phyloP scores from a whole-genome alignment of 495 filamentous ascomycete genomes.

The Venustampulla echinocandica region DNA sequence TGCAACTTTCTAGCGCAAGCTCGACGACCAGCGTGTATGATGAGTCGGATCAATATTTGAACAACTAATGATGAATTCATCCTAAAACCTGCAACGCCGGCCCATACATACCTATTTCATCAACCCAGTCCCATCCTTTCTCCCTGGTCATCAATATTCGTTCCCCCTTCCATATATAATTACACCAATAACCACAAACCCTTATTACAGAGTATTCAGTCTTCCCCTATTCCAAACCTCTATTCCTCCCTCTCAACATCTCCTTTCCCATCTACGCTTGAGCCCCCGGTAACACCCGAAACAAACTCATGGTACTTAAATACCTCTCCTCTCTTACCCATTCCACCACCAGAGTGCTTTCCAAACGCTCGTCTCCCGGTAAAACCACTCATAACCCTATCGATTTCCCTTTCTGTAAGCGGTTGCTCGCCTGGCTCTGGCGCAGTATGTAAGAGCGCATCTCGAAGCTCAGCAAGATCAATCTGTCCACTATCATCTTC shows the following conservation, averaged over 20 bases:
- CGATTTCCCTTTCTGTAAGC: constrained; percentile 68
- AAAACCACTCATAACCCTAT: constrained; percentile 76
- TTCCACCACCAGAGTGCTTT: constrained; percentile 31
- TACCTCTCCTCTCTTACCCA: constrained; percentile 55
- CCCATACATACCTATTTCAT: no score
- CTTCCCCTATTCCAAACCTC: no score
- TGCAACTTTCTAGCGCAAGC: no score
- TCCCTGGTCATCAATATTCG: no score
- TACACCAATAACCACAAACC: no score
- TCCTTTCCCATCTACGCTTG: constrained; percentile 13
- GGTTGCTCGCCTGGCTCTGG: constrained; percentile 62
- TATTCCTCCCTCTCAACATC: constrained; percentile 5
- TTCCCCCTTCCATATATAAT: no score
- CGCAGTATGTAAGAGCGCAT: constrained; percentile 72
- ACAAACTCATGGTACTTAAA: constrained; percentile 77
- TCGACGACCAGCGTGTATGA: no score
- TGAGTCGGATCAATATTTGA: no score
- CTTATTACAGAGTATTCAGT: no score
- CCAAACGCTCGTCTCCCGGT: constrained; percentile 70
- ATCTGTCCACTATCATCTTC: constrained; percentile 91
- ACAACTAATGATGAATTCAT: no score
- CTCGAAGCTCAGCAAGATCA: constrained; percentile 70
- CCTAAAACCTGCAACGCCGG: constrained; percentile 2
- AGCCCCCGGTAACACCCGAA: constrained; percentile 41
- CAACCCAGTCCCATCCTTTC: no score